Evolutionary conservation across 164 flowering plant species (phyloP).

Genomic region (Stephania japonica): DNA sequence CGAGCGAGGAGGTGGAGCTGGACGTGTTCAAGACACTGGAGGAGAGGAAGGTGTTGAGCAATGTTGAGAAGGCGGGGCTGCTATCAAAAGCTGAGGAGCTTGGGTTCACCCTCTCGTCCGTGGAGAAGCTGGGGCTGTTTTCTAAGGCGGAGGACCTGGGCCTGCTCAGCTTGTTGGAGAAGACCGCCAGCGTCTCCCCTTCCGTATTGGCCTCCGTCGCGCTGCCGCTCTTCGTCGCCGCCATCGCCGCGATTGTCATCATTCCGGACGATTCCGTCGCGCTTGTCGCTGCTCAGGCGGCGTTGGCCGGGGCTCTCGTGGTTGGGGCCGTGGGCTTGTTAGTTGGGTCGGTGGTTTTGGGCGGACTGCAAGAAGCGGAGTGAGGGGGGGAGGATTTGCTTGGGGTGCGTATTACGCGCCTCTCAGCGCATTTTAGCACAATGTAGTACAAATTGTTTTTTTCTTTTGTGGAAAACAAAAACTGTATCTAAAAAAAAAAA

Average conservation of each 20-base stretch:
- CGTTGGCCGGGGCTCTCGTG: slow-evolving; percentile 51
- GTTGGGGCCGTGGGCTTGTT: slow-evolving; percentile 58
- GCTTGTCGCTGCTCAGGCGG: slow-evolving; percentile 55
- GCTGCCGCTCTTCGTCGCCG: slow-evolving; percentile 63
- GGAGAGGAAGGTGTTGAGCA: slow-evolving; percentile 70
- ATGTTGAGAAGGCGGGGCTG: slow-evolving; percentile 77
- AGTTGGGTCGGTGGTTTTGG: slow-evolving; percentile 73
- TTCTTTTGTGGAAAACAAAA: too few relatives aligned
- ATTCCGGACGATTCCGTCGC: slow-evolving; percentile 80
- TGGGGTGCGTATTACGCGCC: background rate
- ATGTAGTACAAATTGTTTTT: too few relatives aligned
- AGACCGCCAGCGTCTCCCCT: slow-evolving; percentile 49
- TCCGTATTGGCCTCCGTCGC: slow-evolving; percentile 63
- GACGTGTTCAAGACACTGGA: slow-evolving; percentile 89
- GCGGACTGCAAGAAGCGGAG: slow-evolving; percentile 83
- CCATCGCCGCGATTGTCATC: slow-evolving; percentile 48
- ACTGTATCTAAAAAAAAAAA: too few relatives aligned
- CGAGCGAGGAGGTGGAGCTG: slow-evolving; percentile 61
- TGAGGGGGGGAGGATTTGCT: background rate
- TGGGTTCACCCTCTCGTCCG: slow-evolving; percentile 72
- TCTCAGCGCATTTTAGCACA: background rate
- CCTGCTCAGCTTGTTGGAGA: slow-evolving; percentile 70
- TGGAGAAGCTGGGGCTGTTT: slow-evolving; percentile 75
- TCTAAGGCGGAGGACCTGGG: slow-evolving; percentile 91
- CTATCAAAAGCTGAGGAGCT: slow-evolving; percentile 77